Evolutionary conservation across 805 yeast species (phyloP).

Genomic region (Starmerella sirachaensis): DNA sequence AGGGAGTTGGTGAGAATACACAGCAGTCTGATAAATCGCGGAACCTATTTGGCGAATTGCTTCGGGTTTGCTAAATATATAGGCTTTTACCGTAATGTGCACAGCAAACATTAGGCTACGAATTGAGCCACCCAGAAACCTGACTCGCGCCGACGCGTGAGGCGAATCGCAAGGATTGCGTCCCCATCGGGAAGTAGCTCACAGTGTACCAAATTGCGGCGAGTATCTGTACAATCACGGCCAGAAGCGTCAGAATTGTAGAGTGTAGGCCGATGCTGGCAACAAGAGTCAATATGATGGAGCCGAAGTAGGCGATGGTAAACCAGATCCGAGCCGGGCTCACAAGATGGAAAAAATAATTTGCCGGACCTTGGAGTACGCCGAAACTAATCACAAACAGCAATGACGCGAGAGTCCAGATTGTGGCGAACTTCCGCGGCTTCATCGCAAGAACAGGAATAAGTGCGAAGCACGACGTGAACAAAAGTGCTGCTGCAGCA

Average conservation of each 20-base stretch:
- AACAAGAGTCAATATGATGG: conserved; percentile 66
- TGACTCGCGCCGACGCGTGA: conserved; percentile 46
- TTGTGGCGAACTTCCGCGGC: conserved; percentile 77
- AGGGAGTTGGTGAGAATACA: no score
- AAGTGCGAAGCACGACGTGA: conserved; percentile 64
- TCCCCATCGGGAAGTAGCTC: conserved; percentile 93
- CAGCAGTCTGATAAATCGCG: no score
- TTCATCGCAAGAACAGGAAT: conserved; percentile 82
- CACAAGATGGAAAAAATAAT: conserved; percentile 59
- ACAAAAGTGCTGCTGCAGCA: conserved; percentile 67
- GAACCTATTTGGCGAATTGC: no score
- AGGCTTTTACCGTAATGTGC: conserved; percentile 70
- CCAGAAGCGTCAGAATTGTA: conserved; percentile 61
- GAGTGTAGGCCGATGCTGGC: conserved; percentile 60
- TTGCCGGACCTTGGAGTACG: conserved; percentile 81
- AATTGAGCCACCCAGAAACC: conserved; percentile 35
- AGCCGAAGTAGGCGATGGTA: conserved; percentile 66
- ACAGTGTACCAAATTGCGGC: conserved; percentile 85
- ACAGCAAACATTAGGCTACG: conserved; percentile 20
- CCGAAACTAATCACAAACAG: conserved; percentile 84
- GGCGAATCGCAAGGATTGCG: conserved; percentile 53
- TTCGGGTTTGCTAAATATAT: no score
- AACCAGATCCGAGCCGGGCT: conserved; percentile 70
- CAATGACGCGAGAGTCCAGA: conserved; percentile 84
- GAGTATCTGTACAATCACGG: conserved; percentile 64